Base-by-base conservation (phyloP, 306 rosid genomes). In the Vigna radiata region DNA sequence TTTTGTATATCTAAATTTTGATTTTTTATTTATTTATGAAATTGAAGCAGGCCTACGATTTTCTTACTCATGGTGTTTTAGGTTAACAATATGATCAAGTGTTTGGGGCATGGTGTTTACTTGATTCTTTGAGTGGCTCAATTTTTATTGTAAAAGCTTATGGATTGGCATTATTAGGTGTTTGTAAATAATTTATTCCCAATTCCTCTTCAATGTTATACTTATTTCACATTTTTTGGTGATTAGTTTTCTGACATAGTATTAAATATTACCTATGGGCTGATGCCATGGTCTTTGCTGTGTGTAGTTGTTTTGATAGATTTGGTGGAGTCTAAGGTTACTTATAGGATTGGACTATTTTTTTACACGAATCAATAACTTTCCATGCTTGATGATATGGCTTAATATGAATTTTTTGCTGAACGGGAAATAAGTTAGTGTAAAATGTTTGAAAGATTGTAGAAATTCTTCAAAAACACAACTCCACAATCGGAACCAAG, bases 81-180 rank as follows among this genome's bases (percentile, higher is more conserved):
- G 25, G 18, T 17, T 49, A 21, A 36, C 39, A 59, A 8, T 9
- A 5, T 18, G 49, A 11, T 48, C 50, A 18, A 62, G 39, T 63
- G 50, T 18, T 33, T 23, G 48, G 71, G 48, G 37, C 21, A 18
- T 47, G 33, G 21, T 41, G 23, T 63, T n/a, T 59, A 36, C 53
- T 16, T 53, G 33, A 29, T 61, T 63, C 16, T 25, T 1, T 47
- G 18, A 2, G 14, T 64, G 21, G 27, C 18, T 48, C 41, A 4
- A 63, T 46, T 53, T 23, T 60, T 37, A 41, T 59, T 47, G 19
- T 33, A 62, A 39, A 67, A 27, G 14, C 25, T 61, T 17, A 13
- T 23, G 8, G 33, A 68, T 60, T 75, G 65, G 33, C 68, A 68
- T 74, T 23, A n/a, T 68, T 68, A 37, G 60, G 53, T 72, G 27